Conservation (phyloP, 495 filamentous ascomycete genomes). For the Cairneyella variabilis region DNA sequence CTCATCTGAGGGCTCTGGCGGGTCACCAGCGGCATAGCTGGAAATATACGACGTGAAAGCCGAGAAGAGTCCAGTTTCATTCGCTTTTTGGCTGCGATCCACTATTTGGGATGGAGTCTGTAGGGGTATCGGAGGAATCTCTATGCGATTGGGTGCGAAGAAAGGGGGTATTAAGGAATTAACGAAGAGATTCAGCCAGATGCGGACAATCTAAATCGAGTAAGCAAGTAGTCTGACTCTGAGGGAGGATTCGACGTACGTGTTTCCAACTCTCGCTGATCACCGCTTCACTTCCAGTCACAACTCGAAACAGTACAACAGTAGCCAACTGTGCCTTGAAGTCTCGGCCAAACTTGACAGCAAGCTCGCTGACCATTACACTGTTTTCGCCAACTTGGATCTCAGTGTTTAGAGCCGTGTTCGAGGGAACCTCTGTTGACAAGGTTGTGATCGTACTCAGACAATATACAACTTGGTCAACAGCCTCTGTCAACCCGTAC, state of each 20-base stretch:
- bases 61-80: conserved; percentile 82
- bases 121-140: conserved; percentile 79
- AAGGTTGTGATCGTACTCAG: conserved; percentile 88
- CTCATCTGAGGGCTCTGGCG: conserved; percentile 94
- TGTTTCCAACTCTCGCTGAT: conserved; percentile 79
- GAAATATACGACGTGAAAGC: conserved; percentile 94
- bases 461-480: conserved; percentile 88
- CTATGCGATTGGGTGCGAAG: conserved; percentile 66
- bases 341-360: conserved; percentile 93
- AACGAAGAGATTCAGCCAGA: conserved; percentile 92
- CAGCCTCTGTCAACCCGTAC: conserved; percentile 76
- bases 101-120: conserved; percentile 91
- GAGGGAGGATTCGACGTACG: conserved; percentile 48
- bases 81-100: conserved; percentile 72
- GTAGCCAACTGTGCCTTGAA: conserved; percentile 91
- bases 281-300: conserved; percentile 74
- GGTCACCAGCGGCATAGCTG: conserved; percentile 97
- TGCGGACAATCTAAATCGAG: conserved; percentile 67
- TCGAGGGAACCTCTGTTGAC: conserved; percentile 66
- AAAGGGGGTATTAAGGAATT: conserved; percentile 90
- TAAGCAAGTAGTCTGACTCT: neutral
- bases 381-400: conserved; percentile 87
- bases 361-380: conserved; percentile 98
- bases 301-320: conserved; percentile 86
- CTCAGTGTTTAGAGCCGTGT: conserved; percentile 90